Base-by-base conservation (phyloP, 1,139 yeast genomes). In the Meyerozyma guilliermondii region DNA sequence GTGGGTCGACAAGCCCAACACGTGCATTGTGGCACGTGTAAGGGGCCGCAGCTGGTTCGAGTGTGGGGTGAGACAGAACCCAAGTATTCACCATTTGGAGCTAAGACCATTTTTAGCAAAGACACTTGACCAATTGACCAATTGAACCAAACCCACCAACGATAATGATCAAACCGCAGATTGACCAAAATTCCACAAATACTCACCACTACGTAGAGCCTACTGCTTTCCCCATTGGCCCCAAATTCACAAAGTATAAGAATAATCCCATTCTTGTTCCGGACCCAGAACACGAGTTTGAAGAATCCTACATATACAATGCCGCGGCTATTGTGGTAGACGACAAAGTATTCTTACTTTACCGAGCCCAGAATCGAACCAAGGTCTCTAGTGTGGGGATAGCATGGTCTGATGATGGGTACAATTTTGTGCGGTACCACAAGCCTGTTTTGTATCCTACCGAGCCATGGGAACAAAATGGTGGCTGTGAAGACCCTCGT, bases 401-500 rank as follows among this genome's bases (percentile, higher is more conserved):
- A 27, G 76, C 76, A 5, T 70, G 75, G 75, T 66, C 71, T 16
- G 52, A 50, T 1, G 74, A 70, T 47, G 76, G 76, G 0, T 57
- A 58, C 49, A 54, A 58, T 38, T 70, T 70, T 50, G 54, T 47
- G 8, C 54, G 68, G 43, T 62, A 60, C 48, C 56, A 54, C 34
- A 53, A 60, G 40, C 76, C 76, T 7, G 55, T 71, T 13, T 44
- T 71, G 29, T 46, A 44, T 22, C 68, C 75, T 3, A 63, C 73
- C 1, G 76, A 71, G 48, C 55, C 65, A 1, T 71, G 71, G 66
- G 76, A 71, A 48, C 40, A 46, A 23, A 67, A 66, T 2, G 76
- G 76, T 6, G 76, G 76, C 1, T 60, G 71, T 42, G 76, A 71
- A 48, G 76, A 71, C 46, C 76, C 76, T 3, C 52, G 76, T 36